These are phyloP conservation scores for Xylariaceae sp. DNA, from an alignment of 2,329 filamentous ascomycete genomes.

Conservation along the genomic window DNA sequence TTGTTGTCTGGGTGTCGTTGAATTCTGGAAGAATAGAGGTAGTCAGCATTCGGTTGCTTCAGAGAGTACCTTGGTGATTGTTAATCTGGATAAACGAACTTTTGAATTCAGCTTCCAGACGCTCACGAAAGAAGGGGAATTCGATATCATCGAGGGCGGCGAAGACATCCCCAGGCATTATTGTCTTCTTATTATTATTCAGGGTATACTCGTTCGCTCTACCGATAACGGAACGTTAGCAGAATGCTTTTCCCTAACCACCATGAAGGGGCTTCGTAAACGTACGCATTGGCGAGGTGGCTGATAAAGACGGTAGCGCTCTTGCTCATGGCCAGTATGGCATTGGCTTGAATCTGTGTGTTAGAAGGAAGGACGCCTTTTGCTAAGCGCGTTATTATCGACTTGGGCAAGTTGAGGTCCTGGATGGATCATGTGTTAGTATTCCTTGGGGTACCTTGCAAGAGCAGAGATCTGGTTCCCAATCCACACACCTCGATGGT, in stretches of 20 bases:
- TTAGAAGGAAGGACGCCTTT: constrained; percentile 82
- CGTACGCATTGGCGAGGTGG: constrained; percentile 77
- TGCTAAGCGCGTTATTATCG: constrained; percentile 79
- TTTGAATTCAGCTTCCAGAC: constrained; percentile 76
- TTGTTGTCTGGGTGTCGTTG: constrained; percentile 74
- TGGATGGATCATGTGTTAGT: constrained; percentile 42
- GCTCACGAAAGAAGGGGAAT: constrained; percentile 72
- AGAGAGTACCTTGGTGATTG: neutral
- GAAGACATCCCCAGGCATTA: constrained; percentile 77
- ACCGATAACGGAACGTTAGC: constrained; percentile 2
- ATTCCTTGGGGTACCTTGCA: neutral
- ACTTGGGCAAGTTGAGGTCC: constrained; percentile 81
- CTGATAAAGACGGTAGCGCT: constrained; percentile 85
- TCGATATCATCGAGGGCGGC: constrained; percentile 79
- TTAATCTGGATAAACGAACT: constrained; percentile 57
- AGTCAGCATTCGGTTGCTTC: constrained; percentile 1
- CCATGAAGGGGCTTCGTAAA: constrained; percentile 26
- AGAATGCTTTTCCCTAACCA: neutral
- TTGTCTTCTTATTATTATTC: constrained; percentile 75
- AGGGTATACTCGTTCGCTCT: constrained; percentile 78
- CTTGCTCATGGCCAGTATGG: constrained; percentile 79
- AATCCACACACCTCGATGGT: constrained; percentile 59
- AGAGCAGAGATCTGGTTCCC: neutral
- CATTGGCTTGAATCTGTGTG: constrained; percentile 84
- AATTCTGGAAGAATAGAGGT: constrained; percentile 59